Evolutionary conservation across 768 basidiomycete genomes (phyloP).

Genomic region (Hygrocybe coccinea): DNA sequence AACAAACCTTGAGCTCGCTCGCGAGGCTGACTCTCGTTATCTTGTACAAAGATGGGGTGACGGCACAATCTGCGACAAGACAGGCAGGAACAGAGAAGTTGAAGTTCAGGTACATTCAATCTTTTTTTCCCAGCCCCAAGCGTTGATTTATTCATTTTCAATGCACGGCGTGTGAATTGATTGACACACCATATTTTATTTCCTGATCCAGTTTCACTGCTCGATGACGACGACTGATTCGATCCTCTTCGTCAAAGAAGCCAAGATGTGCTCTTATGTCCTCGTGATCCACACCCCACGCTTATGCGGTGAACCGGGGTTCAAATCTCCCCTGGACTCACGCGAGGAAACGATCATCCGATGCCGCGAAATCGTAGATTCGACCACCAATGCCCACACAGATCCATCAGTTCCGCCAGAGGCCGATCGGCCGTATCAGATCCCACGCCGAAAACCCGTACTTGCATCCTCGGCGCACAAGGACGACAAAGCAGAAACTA

Average conservation of each 20-base stretch:
- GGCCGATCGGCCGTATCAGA: slow-evolving; percentile 52
- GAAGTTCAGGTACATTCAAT: slow-evolving; percentile 89
- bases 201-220: slow-evolving; percentile 74
- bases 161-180: not conserved
- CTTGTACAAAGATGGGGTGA: slow-evolving; percentile 89
- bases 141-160: not conserved
- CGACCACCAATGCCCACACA: slow-evolving; percentile 24
- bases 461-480: slow-evolving; percentile 22
- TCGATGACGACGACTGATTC: slow-evolving; percentile 91
- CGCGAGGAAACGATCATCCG: slow-evolving; percentile 66
- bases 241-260: slow-evolving; percentile 88
- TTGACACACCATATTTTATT: slow-evolving; percentile 9
- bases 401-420: slow-evolving; percentile 36
- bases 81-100: slow-evolving; percentile 77
- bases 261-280: slow-evolving; percentile 90
- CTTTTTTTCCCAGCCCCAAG: slow-evolving; percentile 14
- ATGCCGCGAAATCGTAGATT: slow-evolving; percentile 70
- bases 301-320: slow-evolving; percentile 88
- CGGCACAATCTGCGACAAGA: slow-evolving; percentile 92
- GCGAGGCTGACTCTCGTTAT: slow-evolving; percentile 77
- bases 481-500: slow-evolving; percentile 1
- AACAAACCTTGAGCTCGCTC: slow-evolving; percentile 71
- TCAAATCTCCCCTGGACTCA: slow-evolving; percentile 68
- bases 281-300: slow-evolving; percentile 93
- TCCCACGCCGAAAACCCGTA: slow-evolving; percentile 46